These are phyloP conservation scores for Suillus weaverae DNA, from an alignment of 768 basidiomycete genomes.

Conservation along the genomic window DNA sequence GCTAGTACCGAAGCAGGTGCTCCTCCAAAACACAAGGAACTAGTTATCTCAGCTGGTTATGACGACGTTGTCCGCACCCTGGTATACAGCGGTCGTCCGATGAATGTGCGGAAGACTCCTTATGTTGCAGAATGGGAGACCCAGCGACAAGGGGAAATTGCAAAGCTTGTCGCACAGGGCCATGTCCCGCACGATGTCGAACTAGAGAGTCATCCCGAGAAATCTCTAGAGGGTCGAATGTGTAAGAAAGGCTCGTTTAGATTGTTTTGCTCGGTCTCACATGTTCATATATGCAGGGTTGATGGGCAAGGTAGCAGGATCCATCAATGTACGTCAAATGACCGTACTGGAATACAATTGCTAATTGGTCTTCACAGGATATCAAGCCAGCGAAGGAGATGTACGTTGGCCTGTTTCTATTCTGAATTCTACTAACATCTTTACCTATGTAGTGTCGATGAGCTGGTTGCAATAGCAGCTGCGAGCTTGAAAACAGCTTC, in stretches of 20 bases:
- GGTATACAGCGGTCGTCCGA: conserved; percentile 76
- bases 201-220: conserved; percentile 66
- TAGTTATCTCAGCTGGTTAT: conserved; percentile 66
- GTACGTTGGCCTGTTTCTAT: conserved; percentile 39
- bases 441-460: conserved; percentile 62
- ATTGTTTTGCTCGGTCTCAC: conserved; percentile 3
- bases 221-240: conserved; percentile 53
- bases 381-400: conserved; percentile 86
- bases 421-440: conserved; percentile 12
- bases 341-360: not conserved
- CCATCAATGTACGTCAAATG: conserved; percentile 51
- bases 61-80: conserved; percentile 73
- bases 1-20: conserved; percentile 81
- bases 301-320: conserved; percentile 77
- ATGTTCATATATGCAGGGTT: conserved; percentile 47
- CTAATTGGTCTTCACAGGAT: conserved; percentile 43
- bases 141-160: conserved; percentile 58
- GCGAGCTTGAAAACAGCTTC: conserved; percentile 50
- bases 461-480: conserved; percentile 72
- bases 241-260: conserved; percentile 44
- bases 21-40: conserved; percentile 69
- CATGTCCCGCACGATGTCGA: conserved; percentile 78
- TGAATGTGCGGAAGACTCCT: conserved; percentile 78
- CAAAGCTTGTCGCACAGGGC: conserved; percentile 57
- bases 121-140: conserved; percentile 81